Evolutionary conservation across 2,329 filamentous ascomycete species (phyloP).

Genomic region (Sporothrix curviconia): DNA sequence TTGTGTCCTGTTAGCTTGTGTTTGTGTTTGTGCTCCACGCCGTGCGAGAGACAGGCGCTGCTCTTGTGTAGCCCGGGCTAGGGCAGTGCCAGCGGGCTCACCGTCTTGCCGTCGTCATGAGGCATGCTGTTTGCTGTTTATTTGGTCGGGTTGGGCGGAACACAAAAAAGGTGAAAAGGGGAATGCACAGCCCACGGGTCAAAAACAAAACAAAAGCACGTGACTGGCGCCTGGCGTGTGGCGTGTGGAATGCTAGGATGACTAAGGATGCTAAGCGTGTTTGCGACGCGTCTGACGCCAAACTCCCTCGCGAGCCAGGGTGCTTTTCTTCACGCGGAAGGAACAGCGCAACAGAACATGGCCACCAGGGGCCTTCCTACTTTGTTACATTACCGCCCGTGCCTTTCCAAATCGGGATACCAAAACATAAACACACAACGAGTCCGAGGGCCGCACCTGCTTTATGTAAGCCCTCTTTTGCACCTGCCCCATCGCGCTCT

Average conservation of each 20-base stretch:
- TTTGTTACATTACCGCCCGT: conserved; percentile 18
- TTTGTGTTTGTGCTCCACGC: conserved; percentile 15
- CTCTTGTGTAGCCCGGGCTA: background rate
- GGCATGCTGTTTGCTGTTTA: background rate
- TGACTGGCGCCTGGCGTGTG: no score
- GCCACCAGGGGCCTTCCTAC: background rate
- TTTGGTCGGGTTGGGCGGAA: background rate
- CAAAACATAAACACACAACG: conserved; percentile 16
- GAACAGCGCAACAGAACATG: background rate
- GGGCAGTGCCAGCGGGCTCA: background rate
- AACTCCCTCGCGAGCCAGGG: background rate
- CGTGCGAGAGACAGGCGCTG: conserved; percentile 1
- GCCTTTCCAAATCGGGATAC: conserved; percentile 12
- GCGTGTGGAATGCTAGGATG: background rate
- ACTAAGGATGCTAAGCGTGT: background rate
- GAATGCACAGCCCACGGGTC: no score
- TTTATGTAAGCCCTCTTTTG: conserved; percentile 12
- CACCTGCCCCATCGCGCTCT: background rate
- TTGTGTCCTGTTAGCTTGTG: conserved; percentile 8
- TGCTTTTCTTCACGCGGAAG: background rate
- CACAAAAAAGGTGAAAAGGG: no score
- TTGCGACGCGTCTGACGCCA: background rate
- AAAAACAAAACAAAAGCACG: background rate
- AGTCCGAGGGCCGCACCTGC: background rate
- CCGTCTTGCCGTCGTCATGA: background rate